phyloP scores from a whole-genome alignment of 768 basidiomycete genomes.

The Tylopilus rubrobrunneus region DNA sequence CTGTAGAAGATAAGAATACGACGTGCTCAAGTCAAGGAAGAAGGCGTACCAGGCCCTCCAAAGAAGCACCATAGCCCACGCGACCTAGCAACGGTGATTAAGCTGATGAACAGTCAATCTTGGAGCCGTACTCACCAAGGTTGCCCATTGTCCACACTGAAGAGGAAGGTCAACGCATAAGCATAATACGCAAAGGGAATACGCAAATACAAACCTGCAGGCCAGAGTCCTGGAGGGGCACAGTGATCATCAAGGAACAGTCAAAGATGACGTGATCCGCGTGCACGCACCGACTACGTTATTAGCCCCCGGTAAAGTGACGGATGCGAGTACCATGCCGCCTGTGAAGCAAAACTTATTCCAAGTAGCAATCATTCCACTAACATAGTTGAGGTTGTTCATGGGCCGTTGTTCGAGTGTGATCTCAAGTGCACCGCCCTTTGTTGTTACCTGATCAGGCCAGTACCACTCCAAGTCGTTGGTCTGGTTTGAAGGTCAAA shows the following conservation, averaged over 20 bases:
- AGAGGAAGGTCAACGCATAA: constrained; percentile 11
- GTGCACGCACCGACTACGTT: constrained; percentile 37
- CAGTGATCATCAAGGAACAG: not conserved
- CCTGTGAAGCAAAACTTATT: constrained; percentile 97
- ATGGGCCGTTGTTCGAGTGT: constrained; percentile 63
- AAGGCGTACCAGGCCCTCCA: constrained; percentile 71
- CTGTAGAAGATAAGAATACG: constrained; percentile 29
- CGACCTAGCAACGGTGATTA: constrained; percentile 43
- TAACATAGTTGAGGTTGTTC: constrained; percentile 70
- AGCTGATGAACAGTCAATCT: not conserved
- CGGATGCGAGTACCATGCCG: constrained; percentile 68
- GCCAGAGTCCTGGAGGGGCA: constrained; percentile 57
- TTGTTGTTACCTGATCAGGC: constrained; percentile 72
- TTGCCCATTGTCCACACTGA: constrained; percentile 76
- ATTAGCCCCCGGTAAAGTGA: constrained; percentile 69
- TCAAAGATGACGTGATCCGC: not conserved
- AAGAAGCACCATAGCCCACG: constrained; percentile 81
- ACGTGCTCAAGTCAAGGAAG: not conserved
- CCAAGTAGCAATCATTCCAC: constrained; percentile 66
- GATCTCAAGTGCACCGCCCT: constrained; percentile 69
- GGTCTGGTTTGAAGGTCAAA: constrained; percentile 37
- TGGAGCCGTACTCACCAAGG: constrained; percentile 42
- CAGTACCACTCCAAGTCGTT: constrained; percentile 88
- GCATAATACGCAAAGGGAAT: not conserved
- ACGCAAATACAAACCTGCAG: constrained; percentile 39